Evolutionary conservation across 2,329 filamentous ascomycete genomes (phyloP), one percentile per base, ranked within the genome.

Genomic region (Epichloe typhina): DNA sequence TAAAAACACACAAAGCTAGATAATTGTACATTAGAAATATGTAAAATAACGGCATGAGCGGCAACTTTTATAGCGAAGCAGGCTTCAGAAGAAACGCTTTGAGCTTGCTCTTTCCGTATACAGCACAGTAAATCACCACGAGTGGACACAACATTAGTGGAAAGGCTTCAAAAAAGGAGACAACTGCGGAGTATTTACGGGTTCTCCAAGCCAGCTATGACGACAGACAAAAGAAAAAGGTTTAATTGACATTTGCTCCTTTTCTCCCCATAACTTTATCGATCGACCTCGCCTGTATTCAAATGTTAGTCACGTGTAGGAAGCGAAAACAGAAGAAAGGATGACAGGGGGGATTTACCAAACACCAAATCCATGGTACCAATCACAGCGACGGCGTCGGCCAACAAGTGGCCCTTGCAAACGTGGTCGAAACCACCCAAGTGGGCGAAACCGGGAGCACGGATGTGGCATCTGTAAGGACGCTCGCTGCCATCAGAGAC

Each of bases 401-500:
- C 93, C 61, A 98, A 73, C 69, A 98, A 72, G 72, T 98, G 94
- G 35, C 93, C 93, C 71, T 87, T 85, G 57, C 83, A 83, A 51
- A 98, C 78, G 65, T 97, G 91, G 68, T 98, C 93, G 68, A 98
- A 96, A 58, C 88, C 91, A 63, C 80, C 81, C 69, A 98, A 72
- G 72, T 98, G 94, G 56, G 93, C 93, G 64, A 98, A 98, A 55
- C 93, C 93, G 52, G 93, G 93, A 38, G 94, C 91, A 61, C 93
- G 83, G 62, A 98, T 96, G 75, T 96, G 94, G 72, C 93, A 96
- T 64, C 94, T 80, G 75, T 98, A 98, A 45, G 93, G 93, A 64
- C 93, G 79, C 79, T 98, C 93, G 66, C 83, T 93, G 56, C 93
- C 93, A 66, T 98, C 93, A 66, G 87, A 95, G 63, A 98, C 93